phyloP scores from a whole-genome alignment of 2,329 filamentous ascomycete genomes.

The Cladosporium sphaerospermum region DNA sequence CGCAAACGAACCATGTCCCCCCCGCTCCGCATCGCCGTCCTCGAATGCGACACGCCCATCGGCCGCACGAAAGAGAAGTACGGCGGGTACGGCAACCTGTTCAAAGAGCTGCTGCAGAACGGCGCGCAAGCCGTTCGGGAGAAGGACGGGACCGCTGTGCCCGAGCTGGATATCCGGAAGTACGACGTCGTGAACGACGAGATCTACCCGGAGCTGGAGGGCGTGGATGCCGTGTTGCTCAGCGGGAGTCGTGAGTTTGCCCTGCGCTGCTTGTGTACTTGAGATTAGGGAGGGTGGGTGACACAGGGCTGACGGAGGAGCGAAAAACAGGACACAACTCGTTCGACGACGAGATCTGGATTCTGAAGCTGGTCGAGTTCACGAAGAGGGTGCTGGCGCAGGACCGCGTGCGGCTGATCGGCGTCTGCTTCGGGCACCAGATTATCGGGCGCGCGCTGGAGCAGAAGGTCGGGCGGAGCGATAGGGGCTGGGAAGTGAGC shows the following conservation, averaged over 20 bases:
- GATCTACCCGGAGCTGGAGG: conserved; percentile 64
- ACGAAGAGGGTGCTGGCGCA: conserved; percentile 55
- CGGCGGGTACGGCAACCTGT: conserved; percentile 63
- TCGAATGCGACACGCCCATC: conserved; percentile 79
- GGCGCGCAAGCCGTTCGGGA: conserved; percentile 41
- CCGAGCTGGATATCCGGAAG: conserved; percentile 51
- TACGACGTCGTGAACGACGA: conserved; percentile 66
- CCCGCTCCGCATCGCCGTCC: conserved; percentile 67
- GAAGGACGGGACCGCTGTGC: conserved; percentile 41
- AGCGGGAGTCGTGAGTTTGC: conserved; percentile 50
- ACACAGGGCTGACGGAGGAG: not conserved
- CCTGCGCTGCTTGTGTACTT: conserved; percentile 4
- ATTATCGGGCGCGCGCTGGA: conserved; percentile 70
- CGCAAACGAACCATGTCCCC: conserved; percentile 1
- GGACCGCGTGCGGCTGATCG: conserved; percentile 62
- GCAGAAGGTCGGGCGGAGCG: conserved; percentile 58
- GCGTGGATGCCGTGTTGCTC: conserved; percentile 76
- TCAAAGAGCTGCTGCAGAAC: conserved; percentile 47
- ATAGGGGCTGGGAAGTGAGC: conserved; percentile 73
- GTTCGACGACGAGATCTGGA: conserved; percentile 71
- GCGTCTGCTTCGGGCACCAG: conserved; percentile 84
- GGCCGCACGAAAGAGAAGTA: conserved; percentile 58
- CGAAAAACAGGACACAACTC: conserved; percentile 57
- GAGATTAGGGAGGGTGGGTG: not conserved
- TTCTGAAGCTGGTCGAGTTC: conserved; percentile 65